Evolutionary conservation across 345 rosid genomes (phyloP).

Genomic region (Capsella bursapastoris): DNA sequence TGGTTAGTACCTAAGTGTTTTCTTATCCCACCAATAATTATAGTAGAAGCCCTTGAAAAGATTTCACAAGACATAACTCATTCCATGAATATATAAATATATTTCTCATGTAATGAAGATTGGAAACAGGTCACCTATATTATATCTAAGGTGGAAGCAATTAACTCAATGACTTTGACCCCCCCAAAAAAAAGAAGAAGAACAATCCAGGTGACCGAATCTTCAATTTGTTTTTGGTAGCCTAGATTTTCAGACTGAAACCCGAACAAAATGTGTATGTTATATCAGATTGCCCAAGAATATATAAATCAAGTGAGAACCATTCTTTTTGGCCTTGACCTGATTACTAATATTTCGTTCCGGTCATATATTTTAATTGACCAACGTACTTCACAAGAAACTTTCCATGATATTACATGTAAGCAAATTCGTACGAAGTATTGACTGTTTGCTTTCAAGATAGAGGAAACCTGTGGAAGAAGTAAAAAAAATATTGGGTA

Average conservation of each 20-base stretch:
- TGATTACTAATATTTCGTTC: not conserved
- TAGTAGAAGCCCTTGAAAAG: not conserved
- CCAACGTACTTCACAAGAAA: slow-evolving; percentile 4
- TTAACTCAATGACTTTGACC: slow-evolving; percentile 25
- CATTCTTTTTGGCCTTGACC: not conserved
- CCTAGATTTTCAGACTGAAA: not conserved
- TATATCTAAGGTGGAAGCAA: slow-evolving; percentile 5
- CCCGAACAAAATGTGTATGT: not conserved
- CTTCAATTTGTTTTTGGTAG: slow-evolving; percentile 14
- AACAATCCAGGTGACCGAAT: slow-evolving; percentile 16
- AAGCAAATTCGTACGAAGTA: not conserved
- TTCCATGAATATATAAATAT: not conserved
- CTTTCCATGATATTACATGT: not conserved
- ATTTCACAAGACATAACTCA: slow-evolving; percentile 3
- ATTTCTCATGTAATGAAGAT: slow-evolving; percentile 8
- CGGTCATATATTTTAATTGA: not conserved
- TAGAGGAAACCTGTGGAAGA: slow-evolving; percentile 9
- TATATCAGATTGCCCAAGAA: not conserved
- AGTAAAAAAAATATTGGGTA: not conserved
- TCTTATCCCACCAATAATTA: not conserved
- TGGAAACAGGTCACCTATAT: slow-evolving; percentile 18
- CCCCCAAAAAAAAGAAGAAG: no score
- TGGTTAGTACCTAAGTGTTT: not conserved
- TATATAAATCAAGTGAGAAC: not conserved
- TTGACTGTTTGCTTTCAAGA: not conserved